Conservation (phyloP, 1,284 basidiomycete genomes). For the Microbotryomycetes sp. region DNA sequence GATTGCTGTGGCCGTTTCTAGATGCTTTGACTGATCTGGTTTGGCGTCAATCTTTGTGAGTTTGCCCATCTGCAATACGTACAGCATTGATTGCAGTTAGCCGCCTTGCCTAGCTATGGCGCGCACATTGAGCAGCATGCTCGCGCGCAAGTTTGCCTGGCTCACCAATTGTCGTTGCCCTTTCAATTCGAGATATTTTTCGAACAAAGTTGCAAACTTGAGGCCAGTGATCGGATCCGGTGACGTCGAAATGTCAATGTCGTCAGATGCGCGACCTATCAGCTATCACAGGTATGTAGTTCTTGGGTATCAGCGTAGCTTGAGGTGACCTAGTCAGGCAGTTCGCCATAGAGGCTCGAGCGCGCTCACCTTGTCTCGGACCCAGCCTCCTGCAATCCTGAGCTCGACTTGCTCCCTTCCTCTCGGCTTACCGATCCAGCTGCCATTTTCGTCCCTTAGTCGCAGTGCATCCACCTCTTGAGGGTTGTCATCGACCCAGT, state of each 20-base stretch:
- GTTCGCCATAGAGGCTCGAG: no score
- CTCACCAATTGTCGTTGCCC: slow-evolving; percentile 26
- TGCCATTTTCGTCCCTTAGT: slow-evolving; percentile 14
- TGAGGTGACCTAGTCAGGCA: no score
- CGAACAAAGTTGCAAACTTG: slow-evolving; percentile 76
- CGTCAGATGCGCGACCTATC: slow-evolving; percentile 72
- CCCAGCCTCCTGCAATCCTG: slow-evolving; percentile 39
- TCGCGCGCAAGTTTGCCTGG: background rate
- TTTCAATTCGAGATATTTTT: slow-evolving; percentile 56
- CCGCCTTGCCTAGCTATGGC: background rate
- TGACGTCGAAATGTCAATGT: slow-evolving; percentile 88
- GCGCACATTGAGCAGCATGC: no score
- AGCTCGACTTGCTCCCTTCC: slow-evolving; percentile 29
- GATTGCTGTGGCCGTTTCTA: slow-evolving; percentile 89
- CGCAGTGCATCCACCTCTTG: slow-evolving; percentile 19
- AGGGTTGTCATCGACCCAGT: slow-evolving; percentile 27
- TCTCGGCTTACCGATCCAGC: slow-evolving; percentile 20
- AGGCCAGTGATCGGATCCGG: slow-evolving; percentile 72
- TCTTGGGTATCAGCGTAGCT: background rate
- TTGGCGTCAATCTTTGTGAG: slow-evolving; percentile 81
- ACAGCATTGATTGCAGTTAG: background rate
- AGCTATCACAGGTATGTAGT: slow-evolving; percentile 52
- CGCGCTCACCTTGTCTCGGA: slow-evolving; percentile 67
- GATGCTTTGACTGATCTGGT: slow-evolving; percentile 95
- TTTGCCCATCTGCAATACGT: slow-evolving; percentile 32